Evolutionary conservation across 768 basidiomycete species (phyloP).

Genomic region (Suillus subluteus): DNA sequence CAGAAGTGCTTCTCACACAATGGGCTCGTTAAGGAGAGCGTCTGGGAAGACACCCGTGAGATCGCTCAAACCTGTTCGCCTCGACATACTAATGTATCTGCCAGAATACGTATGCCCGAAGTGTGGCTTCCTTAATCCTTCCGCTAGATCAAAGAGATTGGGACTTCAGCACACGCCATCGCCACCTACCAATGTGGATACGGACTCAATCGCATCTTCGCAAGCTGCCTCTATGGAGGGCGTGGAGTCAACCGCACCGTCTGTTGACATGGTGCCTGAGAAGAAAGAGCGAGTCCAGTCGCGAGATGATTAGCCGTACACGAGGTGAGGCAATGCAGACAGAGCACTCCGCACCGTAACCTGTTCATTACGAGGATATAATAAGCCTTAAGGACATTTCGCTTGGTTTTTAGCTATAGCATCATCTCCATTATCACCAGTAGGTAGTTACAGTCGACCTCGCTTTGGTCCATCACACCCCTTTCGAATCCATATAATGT

Average conservation of each 20-base stretch:
- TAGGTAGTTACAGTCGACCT: background rate
- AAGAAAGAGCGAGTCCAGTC: background rate
- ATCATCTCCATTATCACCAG: slow-evolving; percentile 2
- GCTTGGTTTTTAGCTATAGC: slow-evolving; percentile 5
- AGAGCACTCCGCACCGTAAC: background rate
- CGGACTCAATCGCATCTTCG: background rate
- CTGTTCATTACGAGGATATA: background rate
- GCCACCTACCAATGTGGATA: slow-evolving; percentile 13
- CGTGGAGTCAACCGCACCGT: background rate
- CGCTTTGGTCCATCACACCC: slow-evolving; percentile 1
- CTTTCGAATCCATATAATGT: slow-evolving; percentile 1
- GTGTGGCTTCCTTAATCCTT: slow-evolving; percentile 81
- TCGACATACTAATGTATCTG: slow-evolving; percentile 3
- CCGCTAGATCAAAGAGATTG: slow-evolving; percentile 38
- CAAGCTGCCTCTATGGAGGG: background rate
- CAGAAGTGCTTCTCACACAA: slow-evolving; percentile 88
- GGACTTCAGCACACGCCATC: slow-evolving; percentile 30
- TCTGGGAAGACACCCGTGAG: slow-evolving; percentile 85
- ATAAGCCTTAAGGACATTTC: background rate
- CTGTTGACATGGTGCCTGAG: background rate
- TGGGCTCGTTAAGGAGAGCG: slow-evolving; percentile 80
- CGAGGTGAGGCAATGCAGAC: background rate
- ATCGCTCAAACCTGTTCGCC: slow-evolving; percentile 21
- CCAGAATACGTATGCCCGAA: slow-evolving; percentile 86
- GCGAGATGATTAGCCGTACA: background rate